These are phyloP conservation scores for Bipolaris zeicola DNA, from an alignment of 2,329 filamentous ascomycete genomes.

Conservation along the genomic window DNA sequence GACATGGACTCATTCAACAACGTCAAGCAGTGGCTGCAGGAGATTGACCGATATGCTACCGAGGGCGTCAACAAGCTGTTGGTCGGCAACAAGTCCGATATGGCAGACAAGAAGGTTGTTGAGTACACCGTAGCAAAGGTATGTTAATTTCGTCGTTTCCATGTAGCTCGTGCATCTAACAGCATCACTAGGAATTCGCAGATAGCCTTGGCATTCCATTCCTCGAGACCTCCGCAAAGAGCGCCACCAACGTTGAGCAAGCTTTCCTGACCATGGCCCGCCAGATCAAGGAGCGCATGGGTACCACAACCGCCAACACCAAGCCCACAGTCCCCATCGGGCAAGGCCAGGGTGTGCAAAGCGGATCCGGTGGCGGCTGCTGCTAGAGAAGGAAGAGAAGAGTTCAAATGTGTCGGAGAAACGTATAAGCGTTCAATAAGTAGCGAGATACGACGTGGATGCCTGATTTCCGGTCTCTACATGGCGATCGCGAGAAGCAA, in stretches of 20 bases:
- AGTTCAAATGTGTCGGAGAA: constrained; percentile 16
- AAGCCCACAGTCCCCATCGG: constrained; percentile 98
- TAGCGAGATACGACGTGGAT: constrained; percentile 37
- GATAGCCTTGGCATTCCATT: constrained; percentile 98
- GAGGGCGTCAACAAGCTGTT: constrained; percentile 99
- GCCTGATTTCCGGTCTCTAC: constrained; percentile 32
- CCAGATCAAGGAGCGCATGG: constrained; percentile 99
- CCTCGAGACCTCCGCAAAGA: constrained; percentile 99
- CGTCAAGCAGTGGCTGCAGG: constrained; percentile 99
- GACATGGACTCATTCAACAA: constrained; percentile 99
- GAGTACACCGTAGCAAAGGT: constrained; percentile 99
- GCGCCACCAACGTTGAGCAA: constrained; percentile 98
- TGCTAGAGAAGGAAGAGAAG: constrained; percentile 66
- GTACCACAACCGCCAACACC: constrained; percentile 95
- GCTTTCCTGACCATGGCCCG: constrained; percentile 99
- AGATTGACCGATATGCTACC: constrained; percentile 98
- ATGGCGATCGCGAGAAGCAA: constrained; percentile 26
- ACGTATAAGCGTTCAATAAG: constrained; percentile 20
- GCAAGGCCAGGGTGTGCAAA: constrained; percentile 91
- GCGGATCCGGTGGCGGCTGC: constrained; percentile 82
- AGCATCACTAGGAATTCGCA: constrained; percentile 79
- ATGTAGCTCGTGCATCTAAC: constrained; percentile 20
- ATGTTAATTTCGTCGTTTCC: constrained; percentile 40
- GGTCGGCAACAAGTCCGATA: constrained; percentile 99
- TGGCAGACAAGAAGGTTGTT: constrained; percentile 99